Conservation (phyloP, 2,329 filamentous ascomycete genomes). For the Chaetomium sp. region DNA sequence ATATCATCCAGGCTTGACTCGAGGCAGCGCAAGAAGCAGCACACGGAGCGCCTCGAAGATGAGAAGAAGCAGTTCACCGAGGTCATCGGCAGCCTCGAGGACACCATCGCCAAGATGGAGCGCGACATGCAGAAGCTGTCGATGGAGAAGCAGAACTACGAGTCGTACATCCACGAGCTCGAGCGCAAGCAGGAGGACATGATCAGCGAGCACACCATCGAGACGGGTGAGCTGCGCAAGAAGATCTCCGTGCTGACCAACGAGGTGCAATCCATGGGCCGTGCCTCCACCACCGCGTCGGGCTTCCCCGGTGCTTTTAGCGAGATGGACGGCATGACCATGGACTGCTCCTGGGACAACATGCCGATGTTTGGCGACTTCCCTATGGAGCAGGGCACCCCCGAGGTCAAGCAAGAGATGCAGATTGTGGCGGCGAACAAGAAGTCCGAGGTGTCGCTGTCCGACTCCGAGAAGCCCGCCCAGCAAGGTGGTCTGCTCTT, state of each 20-base stretch:
- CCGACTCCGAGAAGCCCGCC: conserved; percentile 55
- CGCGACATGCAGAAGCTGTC: conserved; percentile 64
- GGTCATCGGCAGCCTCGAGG: conserved; percentile 70
- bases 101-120: conserved; percentile 64
- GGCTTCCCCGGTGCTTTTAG: conserved; percentile 65
- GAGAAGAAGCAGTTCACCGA: conserved; percentile 89
- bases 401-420: conserved; percentile 55
- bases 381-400: conserved; percentile 45
- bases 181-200: conserved; percentile 88
- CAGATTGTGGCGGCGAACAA: conserved; percentile 46
- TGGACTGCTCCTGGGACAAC: conserved; percentile 77
- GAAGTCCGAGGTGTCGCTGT: conserved; percentile 44
- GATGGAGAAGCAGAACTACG: conserved; percentile 66
- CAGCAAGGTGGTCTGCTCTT: conserved; percentile 78
- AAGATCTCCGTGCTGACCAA: conserved; percentile 78
- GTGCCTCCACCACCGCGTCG: conserved; percentile 52
- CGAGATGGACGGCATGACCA: conserved; percentile 76
- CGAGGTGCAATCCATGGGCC: conserved; percentile 65
- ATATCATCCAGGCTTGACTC: conserved; percentile 71
- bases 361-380: conserved; percentile 72
- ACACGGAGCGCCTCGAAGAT: conserved; percentile 92
- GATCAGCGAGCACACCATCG: conserved; percentile 78
- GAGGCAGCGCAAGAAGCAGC: conserved; percentile 93
- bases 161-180: conserved; percentile 68
- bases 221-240: conserved; percentile 87